These are phyloP conservation scores for Rhodotorula sp. DNA, from an alignment of 1,284 basidiomycete species.

Conservation along the genomic window DNA sequence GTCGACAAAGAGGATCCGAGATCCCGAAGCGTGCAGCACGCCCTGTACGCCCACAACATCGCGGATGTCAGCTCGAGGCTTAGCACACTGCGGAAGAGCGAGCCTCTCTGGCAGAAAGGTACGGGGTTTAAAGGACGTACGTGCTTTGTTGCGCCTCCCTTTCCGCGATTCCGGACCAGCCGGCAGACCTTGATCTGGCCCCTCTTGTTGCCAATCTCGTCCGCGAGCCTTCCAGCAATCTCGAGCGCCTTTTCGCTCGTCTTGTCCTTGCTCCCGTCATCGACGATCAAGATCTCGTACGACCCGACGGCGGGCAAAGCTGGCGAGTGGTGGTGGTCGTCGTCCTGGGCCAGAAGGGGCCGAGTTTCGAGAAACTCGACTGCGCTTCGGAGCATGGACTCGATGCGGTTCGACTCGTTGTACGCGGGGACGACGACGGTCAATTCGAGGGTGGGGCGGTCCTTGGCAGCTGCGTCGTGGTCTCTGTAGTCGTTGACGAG, in stretches of 20 bases:
- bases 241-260: slow-evolving; percentile 67
- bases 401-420: slow-evolving; percentile 80
- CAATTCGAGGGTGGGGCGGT: slow-evolving; percentile 51
- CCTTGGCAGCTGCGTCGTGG: slow-evolving; percentile 5
- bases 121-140: slow-evolving; percentile 49
- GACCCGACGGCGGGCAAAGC: slow-evolving; percentile 8
- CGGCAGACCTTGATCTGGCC: slow-evolving; percentile 67
- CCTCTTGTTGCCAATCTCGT: slow-evolving; percentile 50
- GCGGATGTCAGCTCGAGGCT: no score
- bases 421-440: slow-evolving; percentile 85
- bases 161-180: slow-evolving; percentile 79
- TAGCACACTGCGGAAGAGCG: no score
- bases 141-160: slow-evolving; percentile 87
- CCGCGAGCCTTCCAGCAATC: slow-evolving; percentile 61
- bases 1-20: slow-evolving; percentile 83
- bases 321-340: background rate
- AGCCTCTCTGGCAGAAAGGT: background rate
- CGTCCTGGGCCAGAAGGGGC: slow-evolving; percentile 42
- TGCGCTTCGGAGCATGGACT: slow-evolving; percentile 73
- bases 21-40: slow-evolving; percentile 74
- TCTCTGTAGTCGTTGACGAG: slow-evolving; percentile 48
- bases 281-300: slow-evolving; percentile 80
- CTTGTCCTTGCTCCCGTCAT: slow-evolving; percentile 80
- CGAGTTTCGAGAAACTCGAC: slow-evolving; percentile 58
- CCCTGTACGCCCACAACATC: no score